Conservation (phyloP, 176 grass and related monocot genomes). For the Oryza rufipogon region DNA sequence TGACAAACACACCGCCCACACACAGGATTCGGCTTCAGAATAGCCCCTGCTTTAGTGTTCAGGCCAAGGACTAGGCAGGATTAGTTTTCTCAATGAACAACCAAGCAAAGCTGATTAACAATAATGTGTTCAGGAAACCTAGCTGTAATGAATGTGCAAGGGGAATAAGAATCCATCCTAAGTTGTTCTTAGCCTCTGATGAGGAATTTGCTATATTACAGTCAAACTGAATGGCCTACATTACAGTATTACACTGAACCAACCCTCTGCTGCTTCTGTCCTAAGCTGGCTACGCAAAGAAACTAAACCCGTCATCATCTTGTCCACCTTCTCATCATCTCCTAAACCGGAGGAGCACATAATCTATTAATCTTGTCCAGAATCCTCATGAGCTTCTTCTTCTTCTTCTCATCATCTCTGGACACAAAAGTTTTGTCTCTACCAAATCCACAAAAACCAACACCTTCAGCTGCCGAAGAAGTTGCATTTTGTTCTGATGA, state of each 20-base stretch:
- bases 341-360: background rate
- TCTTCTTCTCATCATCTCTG: conserved; percentile 7
- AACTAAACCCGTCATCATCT: conserved; percentile 18
- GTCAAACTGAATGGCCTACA: conserved; percentile 39
- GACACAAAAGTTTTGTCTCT: background rate
- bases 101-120: background rate
- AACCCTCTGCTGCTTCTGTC: conserved; percentile 9
- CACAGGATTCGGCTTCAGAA: background rate
- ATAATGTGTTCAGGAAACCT: background rate
- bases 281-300: conserved; percentile 30
- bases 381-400: background rate
- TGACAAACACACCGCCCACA: background rate
- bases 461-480: background rate
- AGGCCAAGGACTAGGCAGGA: background rate
- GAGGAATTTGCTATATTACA: conserved; percentile 53
- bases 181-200: conserved; percentile 11
- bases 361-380: conserved; percentile 10
- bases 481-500: background rate
- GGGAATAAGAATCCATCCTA: conserved; percentile 19
- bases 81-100: background rate
- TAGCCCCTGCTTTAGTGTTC: background rate
- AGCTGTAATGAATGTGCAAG: background rate
- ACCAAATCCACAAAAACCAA: conserved; percentile 22
- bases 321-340: background rate
- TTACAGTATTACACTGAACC: background rate